Conservation (phyloP, 2,329 filamentous ascomycete species). For the Talaromyces sp. region DNA sequence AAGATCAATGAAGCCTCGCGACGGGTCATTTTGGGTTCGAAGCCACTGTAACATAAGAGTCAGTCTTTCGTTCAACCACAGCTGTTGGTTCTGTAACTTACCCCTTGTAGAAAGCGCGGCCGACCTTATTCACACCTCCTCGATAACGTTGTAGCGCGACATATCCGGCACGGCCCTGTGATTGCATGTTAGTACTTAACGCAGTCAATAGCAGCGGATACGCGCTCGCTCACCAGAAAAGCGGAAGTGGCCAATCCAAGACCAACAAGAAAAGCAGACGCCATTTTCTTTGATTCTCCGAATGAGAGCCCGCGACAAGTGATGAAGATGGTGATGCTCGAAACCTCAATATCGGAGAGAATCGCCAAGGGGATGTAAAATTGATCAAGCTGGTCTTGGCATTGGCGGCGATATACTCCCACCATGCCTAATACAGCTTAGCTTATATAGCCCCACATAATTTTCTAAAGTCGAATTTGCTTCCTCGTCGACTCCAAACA, state of each 20-base stretch:
- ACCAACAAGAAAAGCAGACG: conserved; percentile 43
- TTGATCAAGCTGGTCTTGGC: conserved; percentile 35
- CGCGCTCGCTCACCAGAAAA: conserved; percentile 64
- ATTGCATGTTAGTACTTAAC: conserved; percentile 15
- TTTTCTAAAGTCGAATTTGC: conserved; percentile 17
- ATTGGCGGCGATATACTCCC: background rate
- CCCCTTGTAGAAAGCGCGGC: conserved; percentile 94
- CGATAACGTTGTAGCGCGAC: conserved; percentile 82
- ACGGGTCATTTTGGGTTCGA: conserved; percentile 90
- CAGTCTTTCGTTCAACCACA: conserved; percentile 21
- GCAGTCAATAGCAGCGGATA: background rate
- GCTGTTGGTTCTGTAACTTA: conserved; percentile 16
- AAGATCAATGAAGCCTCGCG: conserved; percentile 88
- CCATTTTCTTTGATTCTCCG: conserved; percentile 30
- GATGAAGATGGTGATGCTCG: background rate
- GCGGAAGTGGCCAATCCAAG: conserved; percentile 58
- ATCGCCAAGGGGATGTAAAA: conserved; percentile 16
- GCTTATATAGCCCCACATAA: conserved; percentile 16
- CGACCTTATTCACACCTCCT: conserved; percentile 66
- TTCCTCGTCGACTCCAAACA: conserved; percentile 3
- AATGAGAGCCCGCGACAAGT: background rate
- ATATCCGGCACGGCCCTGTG: conserved; percentile 82
- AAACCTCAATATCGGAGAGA: background rate
- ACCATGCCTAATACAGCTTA: background rate
- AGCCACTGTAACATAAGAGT: conserved; percentile 54